Conservation (phyloP, 2,329 filamentous ascomycete species). For the Aquanectria penicillioides region DNA sequence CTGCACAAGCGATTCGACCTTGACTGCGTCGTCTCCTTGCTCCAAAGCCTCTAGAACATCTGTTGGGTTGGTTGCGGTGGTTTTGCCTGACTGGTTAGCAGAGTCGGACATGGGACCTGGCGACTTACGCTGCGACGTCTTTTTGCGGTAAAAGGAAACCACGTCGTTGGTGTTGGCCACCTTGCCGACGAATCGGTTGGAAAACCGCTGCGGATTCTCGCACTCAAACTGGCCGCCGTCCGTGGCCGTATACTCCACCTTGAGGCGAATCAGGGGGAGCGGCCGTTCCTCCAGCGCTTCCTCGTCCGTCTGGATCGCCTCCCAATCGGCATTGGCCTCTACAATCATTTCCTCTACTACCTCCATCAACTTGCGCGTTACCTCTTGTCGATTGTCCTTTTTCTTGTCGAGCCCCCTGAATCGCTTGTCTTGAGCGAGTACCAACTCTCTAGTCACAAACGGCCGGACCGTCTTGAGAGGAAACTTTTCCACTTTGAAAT, state of each 20-base stretch:
- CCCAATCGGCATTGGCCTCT: constrained; percentile 84
- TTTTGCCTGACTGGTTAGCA: constrained; percentile 41
- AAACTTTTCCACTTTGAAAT: constrained; percentile 83
- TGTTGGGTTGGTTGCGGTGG: constrained; percentile 63
- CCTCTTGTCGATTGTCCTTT: constrained; percentile 82
- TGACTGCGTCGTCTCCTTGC: constrained; percentile 71
- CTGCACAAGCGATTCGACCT: constrained; percentile 87
- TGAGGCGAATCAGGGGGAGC: constrained; percentile 85
- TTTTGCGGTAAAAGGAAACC: constrained; percentile 91
- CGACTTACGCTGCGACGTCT: constrained; percentile 61
- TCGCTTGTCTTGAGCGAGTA: constrained; percentile 77
- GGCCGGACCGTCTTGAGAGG: constrained; percentile 89
- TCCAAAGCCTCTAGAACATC: constrained; percentile 68
- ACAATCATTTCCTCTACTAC: constrained; percentile 89
- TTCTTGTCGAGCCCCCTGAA: constrained; percentile 83
- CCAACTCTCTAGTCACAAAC: constrained; percentile 86
- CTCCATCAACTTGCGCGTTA: constrained; percentile 79
- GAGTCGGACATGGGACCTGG: fast-evolving
- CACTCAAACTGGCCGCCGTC: constrained; percentile 88
- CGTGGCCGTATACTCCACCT: constrained; percentile 88
- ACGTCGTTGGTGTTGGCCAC: constrained; percentile 96
- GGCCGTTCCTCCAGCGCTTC: constrained; percentile 71
- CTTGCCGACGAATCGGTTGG: constrained; percentile 87
- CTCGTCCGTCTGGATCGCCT: constrained; percentile 75
- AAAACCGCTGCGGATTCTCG: constrained; percentile 96